These are phyloP conservation scores for Orbilia quercus DNA, from an alignment of 2,329 filamentous ascomycete species.

Conservation along the genomic window DNA sequence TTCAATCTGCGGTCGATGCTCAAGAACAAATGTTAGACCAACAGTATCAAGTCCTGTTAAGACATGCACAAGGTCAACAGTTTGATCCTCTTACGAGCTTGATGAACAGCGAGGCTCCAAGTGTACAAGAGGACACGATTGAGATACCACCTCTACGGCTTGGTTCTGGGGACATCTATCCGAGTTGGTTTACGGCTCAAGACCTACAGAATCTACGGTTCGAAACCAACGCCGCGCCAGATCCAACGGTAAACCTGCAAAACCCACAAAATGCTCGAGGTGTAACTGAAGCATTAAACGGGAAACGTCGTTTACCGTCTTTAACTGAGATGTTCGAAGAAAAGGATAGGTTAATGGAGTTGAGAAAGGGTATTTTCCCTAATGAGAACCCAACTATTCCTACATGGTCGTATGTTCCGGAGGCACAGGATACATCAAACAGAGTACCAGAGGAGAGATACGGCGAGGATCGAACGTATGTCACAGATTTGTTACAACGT, in stretches of 20 bases:
- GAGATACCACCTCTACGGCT: constrained; percentile 3
- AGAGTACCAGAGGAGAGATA: neutral
- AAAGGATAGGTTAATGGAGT: neutral
- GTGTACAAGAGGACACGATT: neutral
- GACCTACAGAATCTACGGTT: neutral
- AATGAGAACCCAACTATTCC: neutral
- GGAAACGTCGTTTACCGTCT: constrained; percentile 12
- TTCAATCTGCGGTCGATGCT: neutral
- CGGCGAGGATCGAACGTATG: neutral
- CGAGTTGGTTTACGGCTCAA: neutral
- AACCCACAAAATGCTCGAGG: too few relatives aligned
- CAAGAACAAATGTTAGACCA: neutral
- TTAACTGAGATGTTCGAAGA: constrained; percentile 5
- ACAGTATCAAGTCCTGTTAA: neutral
- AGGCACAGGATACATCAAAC: too few relatives aligned
- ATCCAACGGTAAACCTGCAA: too few relatives aligned
- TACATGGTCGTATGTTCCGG: neutral
- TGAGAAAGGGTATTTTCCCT: constrained; percentile 4
- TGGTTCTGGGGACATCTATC: neutral
- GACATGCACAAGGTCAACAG: neutral
- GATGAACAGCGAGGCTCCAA: too few relatives aligned
- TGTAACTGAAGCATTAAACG: neutral
- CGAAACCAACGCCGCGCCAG: neutral
- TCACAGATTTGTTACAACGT: neutral
- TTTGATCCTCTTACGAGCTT: neutral